phyloP scores from a whole-genome alignment of 2,329 filamentous ascomycete species.

The Monosporascus sp. region DNA sequence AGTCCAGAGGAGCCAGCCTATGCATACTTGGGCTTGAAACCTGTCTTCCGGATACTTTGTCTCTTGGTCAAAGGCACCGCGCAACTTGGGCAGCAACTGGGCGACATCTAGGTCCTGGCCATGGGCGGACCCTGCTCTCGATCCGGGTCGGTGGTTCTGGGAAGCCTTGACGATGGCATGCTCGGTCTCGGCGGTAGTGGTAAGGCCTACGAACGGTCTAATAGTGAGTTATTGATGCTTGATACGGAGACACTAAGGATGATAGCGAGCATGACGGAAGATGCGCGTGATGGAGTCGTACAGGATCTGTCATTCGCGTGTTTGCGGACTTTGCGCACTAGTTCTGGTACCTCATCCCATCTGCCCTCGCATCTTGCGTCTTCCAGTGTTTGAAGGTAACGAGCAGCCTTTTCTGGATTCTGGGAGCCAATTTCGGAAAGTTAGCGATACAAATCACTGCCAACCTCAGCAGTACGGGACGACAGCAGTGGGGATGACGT shows the following conservation, averaged over 20 bases:
- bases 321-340: slow-evolving; percentile 89
- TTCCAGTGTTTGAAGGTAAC: slow-evolving; percentile 80
- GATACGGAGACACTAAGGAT: not conserved
- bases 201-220: slow-evolving; percentile 51
- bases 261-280: slow-evolving; percentile 6
- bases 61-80: slow-evolving; percentile 55
- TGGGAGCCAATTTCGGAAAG: slow-evolving; percentile 18
- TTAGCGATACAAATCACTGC: slow-evolving; percentile 2
- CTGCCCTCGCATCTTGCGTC: slow-evolving; percentile 80
- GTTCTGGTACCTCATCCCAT: slow-evolving; percentile 82
- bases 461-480: slow-evolving; percentile 2
- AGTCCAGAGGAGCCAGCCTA: slow-evolving; percentile 82
- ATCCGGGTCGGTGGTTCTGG: slow-evolving; percentile 32
- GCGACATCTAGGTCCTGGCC: slow-evolving; percentile 41
- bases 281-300: slow-evolving; percentile 40
- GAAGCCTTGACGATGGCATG: slow-evolving; percentile 55
- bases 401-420: slow-evolving; percentile 68
- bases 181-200: slow-evolving; percentile 66
- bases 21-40: slow-evolving; percentile 76
- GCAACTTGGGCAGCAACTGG: slow-evolving; percentile 44
- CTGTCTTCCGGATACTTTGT: slow-evolving; percentile 48
- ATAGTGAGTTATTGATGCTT: slow-evolving; percentile 10
- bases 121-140: slow-evolving; percentile 37
- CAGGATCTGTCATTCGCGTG: slow-evolving; percentile 82
- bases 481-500: slow-evolving; percentile 8